These are phyloP conservation scores for Trichoderma parareesei DNA, from an alignment of 495 filamentous ascomycete species.

Conservation along the genomic window DNA sequence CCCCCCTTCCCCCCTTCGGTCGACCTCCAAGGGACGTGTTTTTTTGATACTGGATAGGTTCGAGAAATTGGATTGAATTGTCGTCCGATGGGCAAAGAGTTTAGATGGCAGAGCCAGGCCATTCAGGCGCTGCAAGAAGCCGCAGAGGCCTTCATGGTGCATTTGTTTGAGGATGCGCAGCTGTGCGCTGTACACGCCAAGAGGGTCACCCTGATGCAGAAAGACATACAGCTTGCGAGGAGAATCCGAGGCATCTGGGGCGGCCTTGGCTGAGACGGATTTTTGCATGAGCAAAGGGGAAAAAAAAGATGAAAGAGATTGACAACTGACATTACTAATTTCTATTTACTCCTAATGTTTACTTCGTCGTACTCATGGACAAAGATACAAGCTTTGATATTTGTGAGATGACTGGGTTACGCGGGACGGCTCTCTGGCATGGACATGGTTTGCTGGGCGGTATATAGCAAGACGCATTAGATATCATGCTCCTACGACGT, in stretches of 20 bases:
- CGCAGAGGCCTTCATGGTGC: constrained; percentile 84
- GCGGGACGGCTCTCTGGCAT: background rate
- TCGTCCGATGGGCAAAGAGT: constrained; percentile 45
- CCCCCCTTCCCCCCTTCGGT: background rate
- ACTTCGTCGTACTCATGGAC: background rate
- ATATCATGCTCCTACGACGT: background rate
- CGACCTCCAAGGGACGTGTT: background rate
- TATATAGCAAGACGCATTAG: background rate
- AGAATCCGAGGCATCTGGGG: constrained; percentile 65
- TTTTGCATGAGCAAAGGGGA: too few relatives aligned
- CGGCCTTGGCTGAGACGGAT: constrained; percentile 28
- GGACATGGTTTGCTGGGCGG: background rate
- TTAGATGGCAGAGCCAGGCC: constrained; percentile 90
- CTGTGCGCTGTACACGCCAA: constrained; percentile 94
- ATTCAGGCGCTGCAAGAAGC: constrained; percentile 88
- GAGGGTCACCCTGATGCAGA: constrained; percentile 95
- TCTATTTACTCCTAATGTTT: background rate
- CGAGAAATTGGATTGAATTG: constrained; percentile 67
- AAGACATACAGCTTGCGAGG: constrained; percentile 85
- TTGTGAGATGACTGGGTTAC: background rate
- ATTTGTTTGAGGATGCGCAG: constrained; percentile 93
- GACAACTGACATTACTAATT: background rate
- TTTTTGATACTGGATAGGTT: constrained; percentile 40
- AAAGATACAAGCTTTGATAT: background rate
- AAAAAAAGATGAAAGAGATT: background rate